A percentile compares a stretch with the other conserved stretches of the same genome.
phyloP scores from a whole-genome alignment of 2,329 filamentous ascomycete genomes.

The Apiospora koreana region DNA sequence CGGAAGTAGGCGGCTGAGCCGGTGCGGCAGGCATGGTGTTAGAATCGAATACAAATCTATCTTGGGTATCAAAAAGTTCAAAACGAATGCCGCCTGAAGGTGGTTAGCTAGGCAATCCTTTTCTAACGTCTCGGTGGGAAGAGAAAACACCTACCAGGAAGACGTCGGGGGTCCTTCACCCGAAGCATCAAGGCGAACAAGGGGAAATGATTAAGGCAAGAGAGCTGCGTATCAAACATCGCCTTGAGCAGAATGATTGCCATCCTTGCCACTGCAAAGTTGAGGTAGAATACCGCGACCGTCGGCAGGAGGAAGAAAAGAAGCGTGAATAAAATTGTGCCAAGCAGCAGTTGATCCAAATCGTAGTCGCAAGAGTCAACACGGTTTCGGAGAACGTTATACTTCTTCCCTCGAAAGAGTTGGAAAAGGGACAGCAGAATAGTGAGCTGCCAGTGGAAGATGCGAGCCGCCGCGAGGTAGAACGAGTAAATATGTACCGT shows the following conservation, averaged over 20 bases:
- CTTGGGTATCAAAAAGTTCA: slow-evolving; percentile 76
- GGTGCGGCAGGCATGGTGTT: slow-evolving; percentile 17
- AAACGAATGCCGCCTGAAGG: slow-evolving; percentile 77
- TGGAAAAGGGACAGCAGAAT: slow-evolving; percentile 98
- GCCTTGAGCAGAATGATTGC: slow-evolving; percentile 93
- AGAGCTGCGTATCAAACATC: slow-evolving; percentile 84
- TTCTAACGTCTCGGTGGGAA: background rate
- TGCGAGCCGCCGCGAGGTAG: slow-evolving; percentile 93
- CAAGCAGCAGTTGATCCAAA: slow-evolving; percentile 91
- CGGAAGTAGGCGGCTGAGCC: slow-evolving; percentile 66
- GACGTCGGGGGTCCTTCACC: slow-evolving; percentile 85
- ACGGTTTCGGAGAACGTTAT: slow-evolving; percentile 93
- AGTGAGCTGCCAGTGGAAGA: slow-evolving; percentile 98
- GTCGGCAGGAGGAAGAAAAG: slow-evolving; percentile 94
- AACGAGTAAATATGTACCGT: slow-evolving; percentile 98
- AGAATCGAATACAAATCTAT: slow-evolving; percentile 45
- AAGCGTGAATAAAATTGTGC: slow-evolving; percentile 94
- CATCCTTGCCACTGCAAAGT: slow-evolving; percentile 93
- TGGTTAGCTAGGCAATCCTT: slow-evolving; percentile 14
- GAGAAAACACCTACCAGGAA: slow-evolving; percentile 65
- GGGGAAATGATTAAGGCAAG: slow-evolving; percentile 95
- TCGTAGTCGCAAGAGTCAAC: slow-evolving; percentile 99
- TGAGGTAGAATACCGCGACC: slow-evolving; percentile 94
- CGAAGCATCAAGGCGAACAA: slow-evolving; percentile 96
- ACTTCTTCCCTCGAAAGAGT: slow-evolving; percentile 95